phyloP scores from a whole-genome alignment of 2,329 filamentous ascomycete species.

The Akanthomyces dipterigenus region DNA sequence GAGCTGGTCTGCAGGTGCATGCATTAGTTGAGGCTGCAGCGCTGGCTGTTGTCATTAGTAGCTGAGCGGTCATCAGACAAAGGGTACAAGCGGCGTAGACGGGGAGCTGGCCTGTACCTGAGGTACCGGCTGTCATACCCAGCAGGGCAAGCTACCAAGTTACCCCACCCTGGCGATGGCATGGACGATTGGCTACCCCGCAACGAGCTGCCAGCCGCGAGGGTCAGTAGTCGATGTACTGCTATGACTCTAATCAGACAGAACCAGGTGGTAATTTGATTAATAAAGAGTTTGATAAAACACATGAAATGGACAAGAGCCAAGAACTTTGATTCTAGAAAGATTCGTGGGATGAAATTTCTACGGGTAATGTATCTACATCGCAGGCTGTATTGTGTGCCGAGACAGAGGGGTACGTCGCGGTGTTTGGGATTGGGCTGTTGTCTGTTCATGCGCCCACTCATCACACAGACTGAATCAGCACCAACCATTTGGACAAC shows the following conservation, averaged over 20 bases:
- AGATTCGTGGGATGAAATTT: background rate
- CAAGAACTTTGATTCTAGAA: background rate
- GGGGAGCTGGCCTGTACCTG: background rate
- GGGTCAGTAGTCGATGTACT: background rate
- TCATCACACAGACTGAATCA: background rate
- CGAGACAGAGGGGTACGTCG: background rate
- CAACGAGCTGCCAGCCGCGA: background rate
- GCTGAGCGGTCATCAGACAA: background rate
- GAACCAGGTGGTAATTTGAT: background rate
- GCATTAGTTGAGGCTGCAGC: background rate
- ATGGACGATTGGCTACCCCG: slow-evolving; percentile 11
- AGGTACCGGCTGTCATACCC: background rate
- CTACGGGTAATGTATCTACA: background rate
- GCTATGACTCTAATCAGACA: background rate
- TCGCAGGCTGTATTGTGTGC: background rate
- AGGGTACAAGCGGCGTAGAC: background rate
- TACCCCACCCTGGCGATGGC: slow-evolving; percentile 5
- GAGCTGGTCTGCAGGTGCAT: background rate
- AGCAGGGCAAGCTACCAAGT: background rate
- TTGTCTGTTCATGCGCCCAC: background rate
- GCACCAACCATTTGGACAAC: background rate
- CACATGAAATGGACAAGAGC: background rate
- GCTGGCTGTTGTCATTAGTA: background rate
- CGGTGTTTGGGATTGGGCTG: background rate
- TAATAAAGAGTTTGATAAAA: background rate